Evolutionary conservation across 1,284 basidiomycete genomes (phyloP).

Genomic region (Ustilago trichophora): DNA sequence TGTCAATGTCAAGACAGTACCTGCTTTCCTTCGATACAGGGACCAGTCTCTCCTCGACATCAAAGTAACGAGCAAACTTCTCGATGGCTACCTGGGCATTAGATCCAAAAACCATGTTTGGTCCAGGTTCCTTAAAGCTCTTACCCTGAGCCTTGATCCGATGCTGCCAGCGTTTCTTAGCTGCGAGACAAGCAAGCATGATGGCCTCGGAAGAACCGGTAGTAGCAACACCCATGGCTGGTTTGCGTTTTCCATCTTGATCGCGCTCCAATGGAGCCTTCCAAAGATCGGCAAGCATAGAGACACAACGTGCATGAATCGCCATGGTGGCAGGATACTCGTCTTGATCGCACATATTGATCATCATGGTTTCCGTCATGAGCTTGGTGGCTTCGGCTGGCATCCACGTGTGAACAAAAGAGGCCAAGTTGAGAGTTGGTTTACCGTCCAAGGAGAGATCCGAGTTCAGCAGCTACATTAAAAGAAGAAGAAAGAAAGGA

Average conservation of each 20-base stretch:
- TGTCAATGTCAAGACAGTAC: constrained; percentile 84
- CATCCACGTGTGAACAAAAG: constrained; percentile 72
- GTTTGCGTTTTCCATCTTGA: constrained; percentile 44
- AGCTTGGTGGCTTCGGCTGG: constrained; percentile 68
- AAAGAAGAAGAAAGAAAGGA: too few relatives aligned
- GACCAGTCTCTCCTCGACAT: constrained; percentile 74
- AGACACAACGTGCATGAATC: constrained; percentile 70
- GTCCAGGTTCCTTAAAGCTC: constrained; percentile 67
- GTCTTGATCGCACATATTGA: constrained; percentile 82
- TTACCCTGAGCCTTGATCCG: constrained; percentile 81
- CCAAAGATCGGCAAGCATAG: constrained; percentile 92
- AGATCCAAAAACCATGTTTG: constrained; percentile 80
- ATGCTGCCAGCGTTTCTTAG: constrained; percentile 94
- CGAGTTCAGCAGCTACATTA: constrained; percentile 78
- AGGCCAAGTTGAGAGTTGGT: constrained; percentile 81
- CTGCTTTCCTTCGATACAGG: constrained; percentile 52
- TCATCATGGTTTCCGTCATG: constrained; percentile 74
- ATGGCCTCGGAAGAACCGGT: constrained; percentile 90
- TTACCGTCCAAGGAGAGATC: constrained; percentile 75
- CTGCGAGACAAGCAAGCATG: constrained; percentile 89
- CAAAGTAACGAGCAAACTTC: constrained; percentile 83
- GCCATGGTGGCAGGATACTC: constrained; percentile 76
- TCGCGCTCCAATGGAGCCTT: constrained; percentile 71
- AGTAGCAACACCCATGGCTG: constrained; percentile 76
- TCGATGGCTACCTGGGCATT: constrained; percentile 75